Conservation (phyloP, 2,329 filamentous ascomycete genomes). For the Sarocladiaceae sp. region DNA sequence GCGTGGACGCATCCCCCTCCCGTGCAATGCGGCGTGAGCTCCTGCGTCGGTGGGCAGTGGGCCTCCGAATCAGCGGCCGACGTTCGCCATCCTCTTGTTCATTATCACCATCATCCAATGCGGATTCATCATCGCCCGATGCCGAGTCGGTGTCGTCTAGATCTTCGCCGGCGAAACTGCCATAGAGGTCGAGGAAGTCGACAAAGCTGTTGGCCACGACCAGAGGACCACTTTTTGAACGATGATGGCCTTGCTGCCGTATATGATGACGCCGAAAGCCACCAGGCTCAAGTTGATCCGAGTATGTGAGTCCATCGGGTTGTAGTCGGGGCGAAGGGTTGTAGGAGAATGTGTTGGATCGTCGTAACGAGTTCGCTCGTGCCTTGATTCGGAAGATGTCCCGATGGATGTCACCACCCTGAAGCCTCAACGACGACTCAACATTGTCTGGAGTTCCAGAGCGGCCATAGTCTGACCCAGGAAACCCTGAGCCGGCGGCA, state of each 20-base stretch:
- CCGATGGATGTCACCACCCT: constrained; percentile 73
- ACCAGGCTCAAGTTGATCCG: constrained; percentile 36
- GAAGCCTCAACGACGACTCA: constrained; percentile 61
- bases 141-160: constrained; percentile 36
- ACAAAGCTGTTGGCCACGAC: constrained; percentile 65
- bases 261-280: constrained; percentile 41
- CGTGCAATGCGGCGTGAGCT: constrained; percentile 37
- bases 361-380: constrained; percentile 41
- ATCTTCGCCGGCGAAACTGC: constrained; percentile 71
- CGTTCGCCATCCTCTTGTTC: constrained; percentile 48
- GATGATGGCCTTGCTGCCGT: constrained; percentile 32
- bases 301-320: constrained; percentile 23
- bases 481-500: constrained; percentile 13
- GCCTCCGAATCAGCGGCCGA: constrained; percentile 44
- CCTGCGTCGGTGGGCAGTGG: constrained; percentile 42
- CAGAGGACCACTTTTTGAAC: constrained; percentile 27
- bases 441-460: constrained; percentile 32
- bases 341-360: constrained; percentile 63
- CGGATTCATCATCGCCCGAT: constrained; percentile 51
- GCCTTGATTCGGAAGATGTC: constrained; percentile 70
- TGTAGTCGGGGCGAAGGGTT: constrained; percentile 28
- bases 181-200: constrained; percentile 70
- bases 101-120: constrained; percentile 37
- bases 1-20: constrained; percentile 58
- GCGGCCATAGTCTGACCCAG: constrained; percentile 15